Evolutionary conservation across 2,329 filamentous ascomycete species (phyloP), one percentile per base, ranked within the genome.

Genomic region (Waltergamsia citrina): DNA sequence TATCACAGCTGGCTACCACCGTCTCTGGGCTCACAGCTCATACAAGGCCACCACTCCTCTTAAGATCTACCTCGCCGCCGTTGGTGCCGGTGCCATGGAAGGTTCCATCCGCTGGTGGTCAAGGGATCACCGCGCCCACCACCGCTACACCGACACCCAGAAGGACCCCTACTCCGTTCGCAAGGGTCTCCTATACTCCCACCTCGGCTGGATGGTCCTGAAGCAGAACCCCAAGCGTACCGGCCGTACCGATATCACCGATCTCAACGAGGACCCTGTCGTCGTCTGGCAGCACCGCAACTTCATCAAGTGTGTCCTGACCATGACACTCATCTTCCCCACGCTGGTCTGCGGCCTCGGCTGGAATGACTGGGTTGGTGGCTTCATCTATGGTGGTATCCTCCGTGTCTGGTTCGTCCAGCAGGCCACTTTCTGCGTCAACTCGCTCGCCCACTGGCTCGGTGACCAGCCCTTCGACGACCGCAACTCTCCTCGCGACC

Each of bases 381-480:
- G 86, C 31, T 85, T 87, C 57, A 70, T 93, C 56, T 93, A 93
- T 52, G 85, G 70, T 40, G 85, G 85, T 51, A 86, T 93, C 47
- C 75, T 93, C 44, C 79, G 85, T 47, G 81, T 90, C 62, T 88
- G 86, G 71, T 82, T 90, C 61, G 82, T 93, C 44, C 85, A 92
- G 68, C 85, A 93, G 64, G 85, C 85, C 39, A 92, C 86, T 43
- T 93, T 93, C 73, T 93, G 85, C 51, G 84, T 93, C 69, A 93
- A 93, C 72, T 88, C 83, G 14, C 66, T 93, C 41, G 85, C 85
- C 44, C 85, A 93, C 65, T 93, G 83, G 82, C 79, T 93, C 51
- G 85, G 86, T 42, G 86, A 93, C 49, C 85, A 93, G 66, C 86
- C 86, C 40, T 93, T 93, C 56, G 85, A 93, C 49, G 86, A 93